Conservation (phyloP, 2,329 filamentous ascomycete genomes). For the Fusarium robinianum region DNA sequence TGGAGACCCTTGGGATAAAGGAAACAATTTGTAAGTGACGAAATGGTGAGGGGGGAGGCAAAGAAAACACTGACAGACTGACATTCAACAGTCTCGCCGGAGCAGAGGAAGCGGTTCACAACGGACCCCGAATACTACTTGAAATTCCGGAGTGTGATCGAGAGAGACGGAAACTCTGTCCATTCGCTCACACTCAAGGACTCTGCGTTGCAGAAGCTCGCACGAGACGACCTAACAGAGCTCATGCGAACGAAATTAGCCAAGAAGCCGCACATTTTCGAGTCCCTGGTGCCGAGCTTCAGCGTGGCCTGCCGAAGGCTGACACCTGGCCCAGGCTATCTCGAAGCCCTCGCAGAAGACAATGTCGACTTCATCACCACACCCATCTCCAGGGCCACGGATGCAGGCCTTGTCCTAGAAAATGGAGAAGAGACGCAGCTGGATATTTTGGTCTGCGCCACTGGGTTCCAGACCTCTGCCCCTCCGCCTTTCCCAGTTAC, state of each 20-base stretch:
- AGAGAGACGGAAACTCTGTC: too few species aligned
- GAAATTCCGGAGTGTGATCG: background rate
- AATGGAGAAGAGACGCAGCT: slow-evolving; percentile 5
- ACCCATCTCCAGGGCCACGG: background rate
- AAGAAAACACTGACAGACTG: background rate
- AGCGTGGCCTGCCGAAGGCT: slow-evolving; percentile 16
- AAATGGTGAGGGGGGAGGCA: background rate
- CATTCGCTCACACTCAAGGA: slow-evolving; percentile 7
- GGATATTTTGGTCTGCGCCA: slow-evolving; percentile 17
- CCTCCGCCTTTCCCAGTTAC: slow-evolving; percentile 42
- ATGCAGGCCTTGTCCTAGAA: background rate
- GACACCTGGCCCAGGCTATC: slow-evolving; percentile 18
- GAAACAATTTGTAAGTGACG: background rate
- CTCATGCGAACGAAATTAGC: slow-evolving; percentile 7
- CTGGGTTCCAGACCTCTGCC: slow-evolving; percentile 12
- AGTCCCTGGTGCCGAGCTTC: slow-evolving; percentile 11
- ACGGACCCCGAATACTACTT: background rate
- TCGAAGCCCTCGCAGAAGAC: slow-evolving; percentile 14
- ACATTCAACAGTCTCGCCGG: background rate
- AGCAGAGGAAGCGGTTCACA: background rate
- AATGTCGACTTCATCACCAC: slow-evolving; percentile 11
- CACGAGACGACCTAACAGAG: background rate
- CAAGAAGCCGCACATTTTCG: background rate
- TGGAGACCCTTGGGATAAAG: background rate
- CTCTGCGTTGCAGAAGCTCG: background rate